Conservation (phyloP, 2,329 filamentous ascomycete genomes). For the Trichoderma afroharzianum region DNA sequence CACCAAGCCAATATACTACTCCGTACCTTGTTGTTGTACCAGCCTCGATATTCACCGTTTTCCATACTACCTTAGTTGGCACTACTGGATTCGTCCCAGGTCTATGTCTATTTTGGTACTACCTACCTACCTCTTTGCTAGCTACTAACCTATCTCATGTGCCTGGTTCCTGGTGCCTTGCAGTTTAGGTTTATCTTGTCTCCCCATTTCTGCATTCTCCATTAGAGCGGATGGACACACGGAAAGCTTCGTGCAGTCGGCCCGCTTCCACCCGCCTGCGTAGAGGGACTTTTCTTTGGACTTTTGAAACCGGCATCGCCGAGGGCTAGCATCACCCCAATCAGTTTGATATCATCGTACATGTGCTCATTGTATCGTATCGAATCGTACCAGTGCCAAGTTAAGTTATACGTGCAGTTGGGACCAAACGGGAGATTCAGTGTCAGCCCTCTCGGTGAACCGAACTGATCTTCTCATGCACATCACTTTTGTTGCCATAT, state of each 20-base stretch:
- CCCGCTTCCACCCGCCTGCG: background rate
- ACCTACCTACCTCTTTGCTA: background rate
- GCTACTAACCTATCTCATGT: background rate
- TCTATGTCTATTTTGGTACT: conserved; percentile 4
- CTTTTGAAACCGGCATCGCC: conserved; percentile 11
- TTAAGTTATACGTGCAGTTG: background rate
- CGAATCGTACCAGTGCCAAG: background rate
- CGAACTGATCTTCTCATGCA: background rate
- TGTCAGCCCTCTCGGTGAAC: background rate
- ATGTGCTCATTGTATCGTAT: background rate
- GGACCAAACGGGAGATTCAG: background rate
- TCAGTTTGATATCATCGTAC: background rate
- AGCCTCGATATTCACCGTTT: background rate
- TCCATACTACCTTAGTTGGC: background rate
- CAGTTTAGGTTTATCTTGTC: background rate
- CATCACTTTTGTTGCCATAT: background rate
- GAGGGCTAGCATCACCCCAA: background rate
- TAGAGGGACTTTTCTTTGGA: background rate
- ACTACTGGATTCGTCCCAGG: background rate
- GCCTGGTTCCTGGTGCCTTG: conserved; percentile 13
- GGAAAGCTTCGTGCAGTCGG: background rate
- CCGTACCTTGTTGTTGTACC: background rate
- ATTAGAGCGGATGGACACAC: background rate
- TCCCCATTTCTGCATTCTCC: background rate
- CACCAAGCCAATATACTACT: background rate